Percentiles rank a stretch among this genome's conserved stretches.
These are phyloP conservation scores for Cryptosporidium muris DNA, from an alignment of 169 alveolate genomes.

Conservation along the genomic window DNA sequence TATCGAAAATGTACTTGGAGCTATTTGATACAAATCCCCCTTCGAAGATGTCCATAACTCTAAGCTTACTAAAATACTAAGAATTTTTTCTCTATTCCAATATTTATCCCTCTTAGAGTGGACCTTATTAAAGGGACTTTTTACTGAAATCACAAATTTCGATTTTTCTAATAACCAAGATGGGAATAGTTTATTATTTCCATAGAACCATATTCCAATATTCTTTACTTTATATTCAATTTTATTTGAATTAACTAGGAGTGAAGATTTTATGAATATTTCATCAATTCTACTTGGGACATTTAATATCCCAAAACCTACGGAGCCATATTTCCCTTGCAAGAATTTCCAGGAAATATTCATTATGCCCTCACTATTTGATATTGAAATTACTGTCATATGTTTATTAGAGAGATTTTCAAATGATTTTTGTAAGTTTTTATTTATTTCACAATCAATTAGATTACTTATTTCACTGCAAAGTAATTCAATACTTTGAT, in stretches of 20 bases:
- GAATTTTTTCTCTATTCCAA: slow-evolving; percentile 57
- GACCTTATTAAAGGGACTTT: slow-evolving; percentile 59
- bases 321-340: slow-evolving; percentile 66
- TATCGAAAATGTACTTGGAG: slow-evolving; percentile 46
- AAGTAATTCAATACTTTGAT: slow-evolving; percentile 28
- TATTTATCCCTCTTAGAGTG: slow-evolving; percentile 25
- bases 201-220: slow-evolving; percentile 61
- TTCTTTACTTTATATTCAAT: slow-evolving; percentile 20
- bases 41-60: slow-evolving; percentile 8
- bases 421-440: neutral
- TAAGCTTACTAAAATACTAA: slow-evolving; percentile 19
- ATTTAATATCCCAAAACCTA: slow-evolving; percentile 19
- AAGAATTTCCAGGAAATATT: slow-evolving; percentile 32
- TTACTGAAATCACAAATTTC: slow-evolving; percentile 10
- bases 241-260: slow-evolving; percentile 4
- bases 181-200: slow-evolving; percentile 1
- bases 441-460: slow-evolving; percentile 21
- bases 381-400: too few species aligned
- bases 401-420: too few species aligned
- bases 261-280: slow-evolving; percentile 16
- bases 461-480: slow-evolving; percentile 13
- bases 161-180: slow-evolving; percentile 41
- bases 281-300: slow-evolving; percentile 5
- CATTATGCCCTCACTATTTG: neutral
- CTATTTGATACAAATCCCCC: slow-evolving; percentile 15